These are phyloP conservation scores for Citrus cavaleriei DNA, from an alignment of 345 rosid species.

Conservation along the genomic window DNA sequence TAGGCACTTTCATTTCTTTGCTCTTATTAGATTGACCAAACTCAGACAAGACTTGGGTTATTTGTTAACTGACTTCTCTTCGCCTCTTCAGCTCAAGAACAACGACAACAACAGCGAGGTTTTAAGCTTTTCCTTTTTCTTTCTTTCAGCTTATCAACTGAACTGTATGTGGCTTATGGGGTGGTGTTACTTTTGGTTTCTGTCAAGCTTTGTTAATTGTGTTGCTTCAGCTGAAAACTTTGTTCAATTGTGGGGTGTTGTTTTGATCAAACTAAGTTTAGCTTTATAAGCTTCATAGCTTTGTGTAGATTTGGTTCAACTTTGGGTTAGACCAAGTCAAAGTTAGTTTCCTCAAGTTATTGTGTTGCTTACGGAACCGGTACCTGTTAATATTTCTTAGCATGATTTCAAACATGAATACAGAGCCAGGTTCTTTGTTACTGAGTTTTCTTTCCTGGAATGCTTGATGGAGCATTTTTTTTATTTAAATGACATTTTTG, in stretches of 20 bases:
- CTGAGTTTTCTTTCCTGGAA: conserved; percentile 1
- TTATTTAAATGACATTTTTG: background rate
- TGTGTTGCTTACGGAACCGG: background rate
- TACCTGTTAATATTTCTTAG: background rate
- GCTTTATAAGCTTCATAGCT: conserved; percentile 12
- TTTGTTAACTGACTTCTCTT: background rate
- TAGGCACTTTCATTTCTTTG: background rate
- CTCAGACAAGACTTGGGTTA: background rate
- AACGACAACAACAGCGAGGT: background rate
- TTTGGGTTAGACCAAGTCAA: background rate
- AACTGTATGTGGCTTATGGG: background rate
- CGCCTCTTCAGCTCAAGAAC: background rate
- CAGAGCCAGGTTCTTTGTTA: background rate
- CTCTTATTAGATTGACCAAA: background rate
- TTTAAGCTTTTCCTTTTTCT: background rate
- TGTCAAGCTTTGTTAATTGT: background rate
- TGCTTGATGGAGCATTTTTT: background rate
- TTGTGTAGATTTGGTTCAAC: background rate
- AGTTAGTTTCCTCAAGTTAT: background rate
- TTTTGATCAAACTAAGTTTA: background rate
- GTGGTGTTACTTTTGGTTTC: background rate
- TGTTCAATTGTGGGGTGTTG: background rate
- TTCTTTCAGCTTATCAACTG: background rate
- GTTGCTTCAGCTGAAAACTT: background rate
- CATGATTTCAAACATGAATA: background rate